Evolutionary conservation across 2,329 filamentous ascomycete species (phyloP).

Genomic region (Penicillium sp.): DNA sequence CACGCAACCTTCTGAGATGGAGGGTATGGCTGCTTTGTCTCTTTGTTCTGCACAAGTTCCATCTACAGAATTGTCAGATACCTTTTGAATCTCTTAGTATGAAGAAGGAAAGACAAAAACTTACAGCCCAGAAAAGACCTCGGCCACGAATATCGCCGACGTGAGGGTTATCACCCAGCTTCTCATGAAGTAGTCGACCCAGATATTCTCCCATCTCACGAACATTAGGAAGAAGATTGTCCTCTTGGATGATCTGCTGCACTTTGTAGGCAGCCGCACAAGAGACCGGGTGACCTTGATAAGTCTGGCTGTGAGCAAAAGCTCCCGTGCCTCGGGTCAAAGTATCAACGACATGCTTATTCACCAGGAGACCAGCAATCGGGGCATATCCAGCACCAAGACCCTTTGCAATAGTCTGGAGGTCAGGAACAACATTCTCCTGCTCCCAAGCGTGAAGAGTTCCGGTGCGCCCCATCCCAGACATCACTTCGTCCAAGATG

Average conservation of each 20-base stretch:
- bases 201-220: constrained; percentile 35
- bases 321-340: constrained; percentile 47
- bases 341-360: constrained; percentile 50
- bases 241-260: constrained; percentile 56
- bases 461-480: constrained; percentile 59
- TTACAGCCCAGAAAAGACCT: constrained; percentile 60
- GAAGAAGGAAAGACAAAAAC: constrained; percentile 24
- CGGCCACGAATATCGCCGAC: constrained; percentile 60
- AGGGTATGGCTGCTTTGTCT: constrained; percentile 55
- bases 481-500: constrained; percentile 56
- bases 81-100: neutral
- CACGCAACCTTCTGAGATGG: constrained; percentile 46
- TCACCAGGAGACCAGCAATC: constrained; percentile 57
- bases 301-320: constrained; percentile 63
- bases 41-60: constrained; percentile 59
- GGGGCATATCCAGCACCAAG: constrained; percentile 60
- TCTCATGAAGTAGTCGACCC: constrained; percentile 45
- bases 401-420: constrained; percentile 62
- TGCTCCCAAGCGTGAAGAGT: constrained; percentile 62
- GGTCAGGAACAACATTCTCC: constrained; percentile 58
- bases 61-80: constrained; percentile 41
- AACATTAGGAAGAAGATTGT: constrained; percentile 53
- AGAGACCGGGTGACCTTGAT: constrained; percentile 58
- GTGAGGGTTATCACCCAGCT: constrained; percentile 47
- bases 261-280: constrained; percentile 58